Conservation (phyloP, 1,139 yeast genomes). For the Protomyces macrosporus region DNA sequence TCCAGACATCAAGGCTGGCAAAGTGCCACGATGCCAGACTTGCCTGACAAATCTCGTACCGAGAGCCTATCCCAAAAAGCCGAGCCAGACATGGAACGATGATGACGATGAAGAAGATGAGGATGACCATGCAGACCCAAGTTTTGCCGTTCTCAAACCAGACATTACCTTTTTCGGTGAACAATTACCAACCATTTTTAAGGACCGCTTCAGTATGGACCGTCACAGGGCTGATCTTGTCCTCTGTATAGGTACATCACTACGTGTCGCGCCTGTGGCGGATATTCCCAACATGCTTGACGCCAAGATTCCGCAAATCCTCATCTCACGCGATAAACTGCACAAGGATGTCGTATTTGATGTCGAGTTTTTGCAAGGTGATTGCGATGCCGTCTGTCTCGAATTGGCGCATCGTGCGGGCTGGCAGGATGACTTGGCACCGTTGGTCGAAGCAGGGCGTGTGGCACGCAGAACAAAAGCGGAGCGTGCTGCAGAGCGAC, state of each 20-base stretch:
- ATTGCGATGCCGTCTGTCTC: constrained; percentile 80
- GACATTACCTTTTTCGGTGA: constrained; percentile 96
- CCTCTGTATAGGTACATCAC: constrained; percentile 85
- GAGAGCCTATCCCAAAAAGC: constrained; percentile 13
- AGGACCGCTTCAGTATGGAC: constrained; percentile 52
- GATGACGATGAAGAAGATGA: constrained; percentile 26
- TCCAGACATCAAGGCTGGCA: constrained; percentile 52
- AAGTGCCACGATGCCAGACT: constrained; percentile 12
- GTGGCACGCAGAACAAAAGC: background rate
- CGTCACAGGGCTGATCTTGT: constrained; percentile 68
- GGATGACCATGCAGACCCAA: background rate
- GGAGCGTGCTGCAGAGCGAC: background rate
- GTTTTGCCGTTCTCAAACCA: constrained; percentile 78
- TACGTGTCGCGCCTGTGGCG: constrained; percentile 94
- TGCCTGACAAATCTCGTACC: constrained; percentile 5
- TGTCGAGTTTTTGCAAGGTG: constrained; percentile 62
- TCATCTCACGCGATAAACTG: constrained; percentile 69
- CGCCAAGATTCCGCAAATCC: constrained; percentile 69
- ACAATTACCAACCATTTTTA: constrained; percentile 69
- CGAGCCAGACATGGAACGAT: constrained; percentile 16
- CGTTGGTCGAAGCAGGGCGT: background rate
- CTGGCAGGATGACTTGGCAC: constrained; percentile 47
- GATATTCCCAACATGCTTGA: constrained; percentile 77
- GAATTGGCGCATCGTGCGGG: constrained; percentile 55
- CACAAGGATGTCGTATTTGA: constrained; percentile 79